Base-by-base conservation (phyloP, 164 flowering plant species). In the Nymphaea thermarum region DNA sequence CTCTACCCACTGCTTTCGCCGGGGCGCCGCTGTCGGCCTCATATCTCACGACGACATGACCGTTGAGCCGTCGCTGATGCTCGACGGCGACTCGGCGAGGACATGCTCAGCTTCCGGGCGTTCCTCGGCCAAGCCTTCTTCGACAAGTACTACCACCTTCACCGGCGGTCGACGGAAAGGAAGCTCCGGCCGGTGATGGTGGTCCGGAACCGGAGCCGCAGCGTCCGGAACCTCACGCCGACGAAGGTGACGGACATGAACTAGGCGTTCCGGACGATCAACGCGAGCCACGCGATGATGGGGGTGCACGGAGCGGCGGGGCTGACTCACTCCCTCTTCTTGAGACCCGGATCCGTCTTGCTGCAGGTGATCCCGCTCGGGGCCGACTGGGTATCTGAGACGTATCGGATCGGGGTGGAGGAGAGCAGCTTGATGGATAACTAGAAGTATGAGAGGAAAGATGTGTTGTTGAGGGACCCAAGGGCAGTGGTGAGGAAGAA, bases 301-400 rank as follows among this genome's bases (percentile, higher is more conserved):
- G 84, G 84, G 11, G 80, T 83, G 43, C 87, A 83, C 62, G 87
- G 87, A n/a, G n/a, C n/a, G 5, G 84, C 87, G 8, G 84, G 78
- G 2, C 67, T 83, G 8, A 80, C 84, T 3, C 79, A 81, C 57
- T 53, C 61, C 6, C 42, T 80, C 43, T 83, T 83, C 63, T 75
- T 83, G 4, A 69, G 82, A 57, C 77, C 77, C 0, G 73, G 79
- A 1, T 69, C 84, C 7, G 78, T 78, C 47, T 43, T 81, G 1
- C 15, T 81, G 2, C 84, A 81, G 63, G 78, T 83, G 62, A 80
- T 81, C 14, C 83, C 83, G 0, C 57, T 83, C 2, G 87, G 84
- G 36, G 41, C 66, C 2, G 80, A 78, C 1, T 80, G 78, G 82
- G 70, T 74, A 3, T 71, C 79, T 0, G 72, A 76, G 42, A 43